These are phyloP conservation scores for Gossypium bickii DNA, from an alignment of 345 rosid species.

Conservation along the genomic window DNA sequence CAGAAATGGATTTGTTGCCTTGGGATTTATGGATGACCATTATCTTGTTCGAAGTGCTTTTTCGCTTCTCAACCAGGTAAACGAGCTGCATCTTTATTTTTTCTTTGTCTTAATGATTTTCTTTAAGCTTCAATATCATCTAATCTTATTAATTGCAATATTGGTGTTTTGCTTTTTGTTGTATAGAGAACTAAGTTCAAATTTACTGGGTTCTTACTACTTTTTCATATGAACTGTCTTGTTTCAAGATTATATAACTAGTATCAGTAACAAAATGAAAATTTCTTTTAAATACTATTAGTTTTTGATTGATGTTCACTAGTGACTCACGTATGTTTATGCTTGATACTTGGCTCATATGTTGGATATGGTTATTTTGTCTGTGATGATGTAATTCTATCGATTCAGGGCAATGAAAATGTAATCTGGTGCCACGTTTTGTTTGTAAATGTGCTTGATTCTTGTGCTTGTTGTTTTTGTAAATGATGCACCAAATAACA, in stretches of 20 bases:
- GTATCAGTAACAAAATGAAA: too few species aligned
- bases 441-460: too few species aligned
- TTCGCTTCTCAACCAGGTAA: too few species aligned
- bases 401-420: too few species aligned
- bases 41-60: too few species aligned
- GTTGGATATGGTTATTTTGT: background rate
- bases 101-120: background rate
- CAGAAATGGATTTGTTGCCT: too few species aligned
- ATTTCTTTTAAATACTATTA: background rate
- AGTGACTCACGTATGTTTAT: background rate
- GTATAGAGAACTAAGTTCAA: background rate
- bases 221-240: conserved; percentile 41
- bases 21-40: too few species aligned
- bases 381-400: too few species aligned
- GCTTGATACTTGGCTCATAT: background rate
- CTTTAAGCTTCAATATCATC: background rate
- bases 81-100: background rate
- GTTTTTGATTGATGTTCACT: background rate
- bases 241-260: background rate
- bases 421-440: too few species aligned
- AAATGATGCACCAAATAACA: too few species aligned
- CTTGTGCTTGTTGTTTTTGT: too few species aligned
- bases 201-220: background rate
- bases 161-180: background rate
- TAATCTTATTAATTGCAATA: background rate